Percentiles rank a stretch among this genome's conserved stretches.
Evolutionary conservation across 2,329 filamentous ascomycete genomes (phyloP).

Genomic region (Byssochlamys sp.): DNA sequence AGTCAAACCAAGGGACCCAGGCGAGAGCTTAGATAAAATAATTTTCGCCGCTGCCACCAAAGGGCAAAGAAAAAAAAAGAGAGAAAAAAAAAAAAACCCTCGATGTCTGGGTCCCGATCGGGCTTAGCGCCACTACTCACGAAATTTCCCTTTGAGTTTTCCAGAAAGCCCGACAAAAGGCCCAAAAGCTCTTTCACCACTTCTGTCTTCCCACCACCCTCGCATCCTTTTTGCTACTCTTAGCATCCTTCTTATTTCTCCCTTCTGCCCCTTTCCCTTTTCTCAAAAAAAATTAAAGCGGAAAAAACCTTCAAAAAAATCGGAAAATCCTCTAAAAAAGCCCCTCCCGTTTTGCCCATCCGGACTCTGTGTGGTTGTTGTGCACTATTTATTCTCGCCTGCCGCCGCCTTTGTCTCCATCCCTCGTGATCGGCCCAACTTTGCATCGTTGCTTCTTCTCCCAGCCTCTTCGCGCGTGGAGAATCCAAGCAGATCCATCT

Average conservation of each 20-base stretch:
- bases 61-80: not conserved
- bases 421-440: conserved; percentile 10
- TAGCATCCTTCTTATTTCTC: conserved; percentile 12
- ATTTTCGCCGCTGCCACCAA: not conserved
- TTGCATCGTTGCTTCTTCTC: conserved; percentile 1
- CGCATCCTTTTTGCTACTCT: conserved; percentile 10
- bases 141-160: conserved; percentile 26
- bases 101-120: not conserved
- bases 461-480: not conserved
- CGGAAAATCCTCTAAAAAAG: conserved; percentile 31
- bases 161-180: conserved; percentile 13
- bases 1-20: not conserved
- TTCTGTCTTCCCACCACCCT: conserved; percentile 6
- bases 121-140: conserved; percentile 6
- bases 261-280: conserved; percentile 16
- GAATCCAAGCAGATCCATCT: not conserved
- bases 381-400: conserved; percentile 5
- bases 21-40: not conserved
- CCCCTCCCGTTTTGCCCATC: conserved; percentile 6
- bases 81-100: not conserved
- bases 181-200: conserved; percentile 10
- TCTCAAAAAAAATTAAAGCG: conserved; percentile 18
- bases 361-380: conserved; percentile 23
- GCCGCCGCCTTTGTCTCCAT: conserved; percentile 1
- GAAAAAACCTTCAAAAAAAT: conserved; percentile 31